phyloP scores from a whole-genome alignment of 345 rosid species.

The Citrus unshiu region DNA sequence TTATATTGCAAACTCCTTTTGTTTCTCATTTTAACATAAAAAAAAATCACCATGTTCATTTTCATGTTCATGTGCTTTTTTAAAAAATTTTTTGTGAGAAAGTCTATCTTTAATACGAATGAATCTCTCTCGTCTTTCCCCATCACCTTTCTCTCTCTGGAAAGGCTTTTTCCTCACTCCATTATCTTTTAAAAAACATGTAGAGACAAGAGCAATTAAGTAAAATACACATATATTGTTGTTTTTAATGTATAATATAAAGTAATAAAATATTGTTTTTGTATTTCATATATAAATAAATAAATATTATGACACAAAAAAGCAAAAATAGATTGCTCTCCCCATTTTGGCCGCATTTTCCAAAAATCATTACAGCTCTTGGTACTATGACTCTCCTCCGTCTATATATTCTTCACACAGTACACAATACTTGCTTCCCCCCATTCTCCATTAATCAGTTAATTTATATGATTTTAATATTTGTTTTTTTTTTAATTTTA shows the following conservation, averaged over 20 bases:
- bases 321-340: constrained; percentile 20
- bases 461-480: no score
- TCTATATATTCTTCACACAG: no score
- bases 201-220: constrained; percentile 21
- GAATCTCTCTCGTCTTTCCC: not conserved
- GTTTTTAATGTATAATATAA: not conserved
- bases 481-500: no score
- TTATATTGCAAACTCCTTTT: no score
- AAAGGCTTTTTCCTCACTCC: constrained; percentile 28
- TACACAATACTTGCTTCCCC: no score
- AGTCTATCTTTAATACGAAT: not conserved
- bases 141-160: constrained; percentile 15
- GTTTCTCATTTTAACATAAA: no score
- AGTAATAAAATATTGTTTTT: not conserved
- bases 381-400: not conserved
- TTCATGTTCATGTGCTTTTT: no score
- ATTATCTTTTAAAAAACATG: constrained; percentile 18
- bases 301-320: constrained; percentile 5
- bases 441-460: no score
- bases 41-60: no score
- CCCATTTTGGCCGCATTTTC: constrained; percentile 31
- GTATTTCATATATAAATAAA: not conserved
- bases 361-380: constrained; percentile 42
- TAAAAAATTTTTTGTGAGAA: no score
- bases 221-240: not conserved